A percentile compares a stretch with the other conserved stretches of the same genome.
Conservation (phyloP, 2,329 filamentous ascomycete genomes). For the Rutstroemia sp. region DNA sequence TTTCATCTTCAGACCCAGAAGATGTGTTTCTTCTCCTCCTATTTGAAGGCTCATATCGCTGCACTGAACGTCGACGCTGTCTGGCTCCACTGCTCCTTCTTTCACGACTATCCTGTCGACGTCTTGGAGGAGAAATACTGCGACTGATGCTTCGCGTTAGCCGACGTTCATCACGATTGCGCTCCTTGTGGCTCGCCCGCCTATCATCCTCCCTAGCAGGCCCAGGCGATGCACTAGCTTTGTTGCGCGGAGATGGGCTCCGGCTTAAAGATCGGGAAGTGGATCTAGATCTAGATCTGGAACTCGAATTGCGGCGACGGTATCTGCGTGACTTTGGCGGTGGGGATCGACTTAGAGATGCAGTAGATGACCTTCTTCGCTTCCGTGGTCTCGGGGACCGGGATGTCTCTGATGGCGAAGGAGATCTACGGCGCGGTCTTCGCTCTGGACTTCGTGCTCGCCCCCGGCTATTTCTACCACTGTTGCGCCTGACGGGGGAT, state of each 20-base stretch:
- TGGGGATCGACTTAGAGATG: conserved; percentile 25
- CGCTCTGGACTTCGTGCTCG: conserved; percentile 28
- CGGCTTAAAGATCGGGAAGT: conserved; percentile 23
- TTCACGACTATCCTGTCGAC: conserved; percentile 23
- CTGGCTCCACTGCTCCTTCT: conserved; percentile 22
- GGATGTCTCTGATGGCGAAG: conserved; percentile 17
- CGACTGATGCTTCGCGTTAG: conserved; percentile 31
- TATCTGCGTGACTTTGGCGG: conserved; percentile 23
- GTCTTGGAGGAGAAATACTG: conserved; percentile 26
- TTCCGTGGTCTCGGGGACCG: conserved; percentile 25
- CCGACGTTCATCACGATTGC: conserved; percentile 27
- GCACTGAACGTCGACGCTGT: conserved; percentile 29
- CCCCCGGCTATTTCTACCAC: conserved; percentile 24
- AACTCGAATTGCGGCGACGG: conserved; percentile 21
- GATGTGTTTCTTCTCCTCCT: conserved; percentile 44
- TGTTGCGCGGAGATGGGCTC: conserved; percentile 17
- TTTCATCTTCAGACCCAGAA: conserved; percentile 36
- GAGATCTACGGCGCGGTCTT: conserved; percentile 25
- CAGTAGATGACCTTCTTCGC: conserved; percentile 26
- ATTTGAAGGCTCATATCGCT: conserved; percentile 30
- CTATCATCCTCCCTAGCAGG: conserved; percentile 18
- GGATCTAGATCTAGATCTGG: conserved; percentile 28
- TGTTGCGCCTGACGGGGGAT: conserved; percentile 25
- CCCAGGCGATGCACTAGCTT: conserved; percentile 14
- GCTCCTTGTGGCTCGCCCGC: conserved; percentile 19